Evolutionary conservation across 202 grass and related monocot genomes (phyloP).

Genomic region (Hordeum pubiflorum): DNA sequence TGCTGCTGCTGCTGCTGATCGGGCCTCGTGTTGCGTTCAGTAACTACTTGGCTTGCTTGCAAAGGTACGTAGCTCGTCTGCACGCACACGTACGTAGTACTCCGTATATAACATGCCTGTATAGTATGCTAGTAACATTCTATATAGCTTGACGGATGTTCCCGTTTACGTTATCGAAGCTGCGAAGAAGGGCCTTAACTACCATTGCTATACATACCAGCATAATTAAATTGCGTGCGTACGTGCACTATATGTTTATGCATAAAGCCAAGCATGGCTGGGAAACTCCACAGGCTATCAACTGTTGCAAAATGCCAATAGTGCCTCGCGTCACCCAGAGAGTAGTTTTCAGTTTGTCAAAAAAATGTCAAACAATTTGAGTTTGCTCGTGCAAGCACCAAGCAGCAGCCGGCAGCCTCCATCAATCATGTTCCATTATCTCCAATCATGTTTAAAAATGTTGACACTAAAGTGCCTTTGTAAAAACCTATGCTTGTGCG

Average conservation of each 20-base stretch:
- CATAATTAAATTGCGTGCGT: neutral
- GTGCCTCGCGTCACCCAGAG: too few relatives aligned
- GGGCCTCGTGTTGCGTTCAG: slow-evolving; percentile 27
- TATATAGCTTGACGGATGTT: slow-evolving; percentile 20
- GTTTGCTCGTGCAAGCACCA: neutral
- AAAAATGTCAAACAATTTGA: neutral
- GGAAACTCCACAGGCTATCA: neutral
- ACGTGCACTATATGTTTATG: neutral
- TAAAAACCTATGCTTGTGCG: neutral
- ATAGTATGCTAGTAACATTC: neutral
- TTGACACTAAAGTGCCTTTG: neutral
- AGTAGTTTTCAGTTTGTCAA: neutral
- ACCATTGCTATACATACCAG: neutral
- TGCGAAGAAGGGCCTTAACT: neutral
- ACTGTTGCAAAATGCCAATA: neutral
- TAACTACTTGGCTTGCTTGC: slow-evolving; percentile 35
- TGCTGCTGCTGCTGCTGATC: neutral
- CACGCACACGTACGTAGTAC: neutral
- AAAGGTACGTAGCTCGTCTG: slow-evolving; percentile 31
- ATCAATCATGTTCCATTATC: neutral
- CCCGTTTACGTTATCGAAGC: slow-evolving; percentile 23
- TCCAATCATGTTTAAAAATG: neutral
- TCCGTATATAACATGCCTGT: too few relatives aligned
- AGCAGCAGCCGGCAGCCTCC: neutral
- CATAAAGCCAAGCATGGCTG: neutral